Evolutionary conservation across 2,329 filamentous ascomycete genomes (phyloP), one percentile per base, ranked within the genome.

Genomic region (Exophiala alcalophila): DNA sequence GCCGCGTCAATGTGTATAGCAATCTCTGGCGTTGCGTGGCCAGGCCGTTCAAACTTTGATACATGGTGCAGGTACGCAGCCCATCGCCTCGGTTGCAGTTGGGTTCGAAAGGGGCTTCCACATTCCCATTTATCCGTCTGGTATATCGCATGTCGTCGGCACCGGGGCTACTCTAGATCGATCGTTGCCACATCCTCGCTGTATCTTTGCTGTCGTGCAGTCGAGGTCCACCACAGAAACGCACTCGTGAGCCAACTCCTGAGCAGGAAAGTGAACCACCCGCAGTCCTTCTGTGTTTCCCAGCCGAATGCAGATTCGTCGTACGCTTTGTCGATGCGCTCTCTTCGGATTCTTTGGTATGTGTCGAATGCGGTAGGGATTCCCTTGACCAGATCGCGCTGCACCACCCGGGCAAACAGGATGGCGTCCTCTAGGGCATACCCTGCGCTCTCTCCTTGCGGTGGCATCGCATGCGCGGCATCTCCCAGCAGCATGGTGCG

Each of bases 401-500:
- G 14, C 37, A 46, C 19, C 11, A 35, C 40, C n/a, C 43, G 42
- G 12, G 37, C 39, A 26, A 46, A 45, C 10, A 49, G 8, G 14
- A 46, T 47, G 24, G 41, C 41, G 24, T 49, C 49, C 19, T 52
- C 49, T 6, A 47, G 15, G 5, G 38, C 46, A 37, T 47, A 35
- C 7, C 35, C 49, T 16, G 41, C 31, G 14, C 37, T 44, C 38
- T 52, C 49, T 10, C 45, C 49, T 28, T 49, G 41, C 3, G 38
- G 46, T 4, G 46, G 39, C 34, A 47, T 47, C 7, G 68, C 69
- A 52, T 71, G 69, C 34, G 69, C 69, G 21, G 67, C 66, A 44
- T 72, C 69, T 3, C 68, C 68, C 4, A 71, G 62, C 24, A 71
- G 54, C 61, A 70, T 67, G 2, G 65, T 62, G 4, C 65, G 57